Evolutionary conservation across 2,329 filamentous ascomycete species (phyloP).

Genomic region (Aspergillaceae sp.): DNA sequence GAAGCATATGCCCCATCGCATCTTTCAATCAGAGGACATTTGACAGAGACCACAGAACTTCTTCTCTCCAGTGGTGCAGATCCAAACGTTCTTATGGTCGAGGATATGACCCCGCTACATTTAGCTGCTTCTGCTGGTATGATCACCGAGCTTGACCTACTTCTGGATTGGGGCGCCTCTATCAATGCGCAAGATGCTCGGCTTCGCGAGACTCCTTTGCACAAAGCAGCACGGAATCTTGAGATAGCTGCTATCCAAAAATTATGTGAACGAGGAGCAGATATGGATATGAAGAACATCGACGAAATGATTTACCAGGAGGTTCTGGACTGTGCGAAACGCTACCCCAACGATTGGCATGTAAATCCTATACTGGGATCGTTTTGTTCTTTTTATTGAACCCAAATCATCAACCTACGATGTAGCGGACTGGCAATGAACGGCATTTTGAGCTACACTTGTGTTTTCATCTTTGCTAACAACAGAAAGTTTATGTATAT

Average conservation of each 20-base stretch:
- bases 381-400: no score
- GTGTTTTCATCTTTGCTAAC: no score
- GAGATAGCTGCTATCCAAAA: background rate
- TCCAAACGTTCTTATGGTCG: constrained; percentile 2
- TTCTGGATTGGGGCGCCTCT: background rate
- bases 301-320: background rate
- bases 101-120: constrained; percentile 2
- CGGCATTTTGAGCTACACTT: no score
- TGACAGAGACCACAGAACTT: background rate
- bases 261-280: background rate
- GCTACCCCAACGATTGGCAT: background rate
- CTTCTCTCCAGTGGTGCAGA: constrained; percentile 3
- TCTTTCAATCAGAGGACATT: background rate
- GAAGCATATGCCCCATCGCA: background rate
- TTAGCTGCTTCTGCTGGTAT: constrained; percentile 4
- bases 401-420: no score
- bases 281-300: background rate
- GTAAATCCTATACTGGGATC: no score
- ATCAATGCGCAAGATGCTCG: constrained; percentile 2
- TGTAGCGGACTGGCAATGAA: no score
- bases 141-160: constrained; percentile 1
- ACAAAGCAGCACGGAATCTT: constrained; percentile 3
- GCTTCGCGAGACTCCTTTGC: constrained; percentile 4
- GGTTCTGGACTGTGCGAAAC: background rate
- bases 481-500: no score